A percentile compares a stretch with the other conserved stretches of the same genome.
These are phyloP conservation scores for Fusarium albosuccineum DNA, from an alignment of 2,329 filamentous ascomycete genomes.

Conservation along the genomic window DNA sequence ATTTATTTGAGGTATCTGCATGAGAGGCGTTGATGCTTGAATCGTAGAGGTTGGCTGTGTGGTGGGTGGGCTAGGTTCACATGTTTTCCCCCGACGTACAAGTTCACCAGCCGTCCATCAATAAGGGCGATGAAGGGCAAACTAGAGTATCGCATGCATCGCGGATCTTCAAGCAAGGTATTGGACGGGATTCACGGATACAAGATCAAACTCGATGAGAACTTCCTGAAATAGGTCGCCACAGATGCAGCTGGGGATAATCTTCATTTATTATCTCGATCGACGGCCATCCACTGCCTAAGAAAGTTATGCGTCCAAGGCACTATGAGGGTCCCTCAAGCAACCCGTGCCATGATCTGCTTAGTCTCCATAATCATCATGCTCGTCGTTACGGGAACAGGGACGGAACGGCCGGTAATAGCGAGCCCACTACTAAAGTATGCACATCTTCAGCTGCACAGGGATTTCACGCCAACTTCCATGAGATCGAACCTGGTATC, in stretches of 20 bases:
- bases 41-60: too few relatives aligned
- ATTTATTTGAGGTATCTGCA: too few relatives aligned
- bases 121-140: neutral
- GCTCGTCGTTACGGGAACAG: slow-evolving; percentile 20
- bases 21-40: too few relatives aligned
- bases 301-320: slow-evolving; percentile 14
- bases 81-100: too few relatives aligned
- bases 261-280: slow-evolving; percentile 32
- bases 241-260: slow-evolving; percentile 18
- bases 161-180: neutral
- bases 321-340: slow-evolving; percentile 33
- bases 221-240: slow-evolving; percentile 22
- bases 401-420: slow-evolving; percentile 9
- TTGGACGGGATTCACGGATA: neutral
- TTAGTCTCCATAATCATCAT: slow-evolving; percentile 15
- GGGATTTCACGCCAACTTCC: neutral
- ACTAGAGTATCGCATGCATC: neutral
- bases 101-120: neutral
- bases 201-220: slow-evolving; percentile 23
- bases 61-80: too few relatives aligned
- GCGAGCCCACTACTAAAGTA: neutral
- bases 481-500: neutral
- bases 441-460: slow-evolving; percentile 5
- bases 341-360: slow-evolving; percentile 17
- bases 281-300: slow-evolving; percentile 20